A percentile compares a stretch with the other conserved stretches of the same genome.
Conservation (phyloP, 2,329 filamentous ascomycete genomes). For the Claviceps capensis region DNA sequence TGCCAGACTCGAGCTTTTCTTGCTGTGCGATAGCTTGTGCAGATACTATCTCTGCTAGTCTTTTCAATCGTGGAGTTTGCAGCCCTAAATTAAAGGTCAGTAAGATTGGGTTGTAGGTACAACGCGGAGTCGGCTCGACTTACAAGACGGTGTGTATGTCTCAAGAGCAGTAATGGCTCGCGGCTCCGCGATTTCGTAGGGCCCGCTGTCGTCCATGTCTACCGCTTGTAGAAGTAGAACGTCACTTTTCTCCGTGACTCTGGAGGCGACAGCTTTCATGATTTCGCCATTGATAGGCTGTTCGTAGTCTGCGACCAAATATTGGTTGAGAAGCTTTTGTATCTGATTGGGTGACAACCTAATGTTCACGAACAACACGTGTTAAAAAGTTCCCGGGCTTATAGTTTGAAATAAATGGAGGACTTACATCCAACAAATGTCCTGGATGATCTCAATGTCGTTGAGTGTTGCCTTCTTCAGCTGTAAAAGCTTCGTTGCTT, state of each 20-base stretch:
- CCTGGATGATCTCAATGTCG: slow-evolving; percentile 98
- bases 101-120: slow-evolving; percentile 1
- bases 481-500: slow-evolving; percentile 96
- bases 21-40: slow-evolving; percentile 93
- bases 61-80: slow-evolving; percentile 88
- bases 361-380: slow-evolving; percentile 1
- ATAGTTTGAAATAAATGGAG: background rate
- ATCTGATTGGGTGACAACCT: slow-evolving; percentile 98
- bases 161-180: slow-evolving; percentile 90
- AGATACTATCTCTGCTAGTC: slow-evolving; percentile 94
- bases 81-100: slow-evolving; percentile 50
- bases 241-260: slow-evolving; percentile 96
- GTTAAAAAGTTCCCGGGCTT: background rate
- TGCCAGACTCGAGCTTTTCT: slow-evolving; percentile 58
- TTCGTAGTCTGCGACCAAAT: slow-evolving; percentile 96
- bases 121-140: slow-evolving; percentile 20
- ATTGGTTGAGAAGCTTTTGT: slow-evolving; percentile 96
- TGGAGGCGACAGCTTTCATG: slow-evolving; percentile 96
- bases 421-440: slow-evolving; percentile 98
- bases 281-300: slow-evolving; percentile 99
- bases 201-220: slow-evolving; percentile 97
- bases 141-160: slow-evolving; percentile 96
- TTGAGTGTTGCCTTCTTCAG: slow-evolving; percentile 98
- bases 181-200: slow-evolving; percentile 96
- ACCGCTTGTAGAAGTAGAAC: slow-evolving; percentile 86